Base-by-base conservation (phyloP, 768 basidiomycete genomes). In the Boletus rufocinnamomeus region DNA sequence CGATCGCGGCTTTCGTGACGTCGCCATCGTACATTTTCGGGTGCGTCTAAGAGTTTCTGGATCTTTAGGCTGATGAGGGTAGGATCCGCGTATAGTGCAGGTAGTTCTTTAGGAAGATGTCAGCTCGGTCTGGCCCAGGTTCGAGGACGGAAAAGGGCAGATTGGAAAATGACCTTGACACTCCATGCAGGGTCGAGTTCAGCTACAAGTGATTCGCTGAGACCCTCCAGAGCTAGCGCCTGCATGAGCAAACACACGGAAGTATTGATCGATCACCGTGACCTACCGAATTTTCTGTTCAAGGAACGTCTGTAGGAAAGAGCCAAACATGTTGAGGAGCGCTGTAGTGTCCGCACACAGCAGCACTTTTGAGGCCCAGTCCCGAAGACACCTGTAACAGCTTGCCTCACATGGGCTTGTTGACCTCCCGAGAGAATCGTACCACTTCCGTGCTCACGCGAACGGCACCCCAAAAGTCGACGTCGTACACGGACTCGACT, bases 61-160 rank as follows among this genome's bases (percentile, higher is more conserved):
- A 13, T n/a, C 48, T 49, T 17, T n/a, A 19, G 6, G 11, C 40
- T 6, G 45, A 4, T 2, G 61, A 43, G 19, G 6, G 19, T 1
- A 38, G 32, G 11, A 27, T 60, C 40, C 0, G 46, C 16, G 44
- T 60, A 66, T 40, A 58, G n/a, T 41, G 19, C n/a, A 4, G 49
- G 21, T 43, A 28, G 19, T 57, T 61, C 2, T 28, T 51, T 6
- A 54, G 49, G 14, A 3, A 9, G 6, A 57, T 37, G 4, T 48
- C 43, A 8, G 41, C 14, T n/a, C 10, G 41, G n/a, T 43, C 4
- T 28, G 28, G 28, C 28, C 28, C 6, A 21, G 41, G 19, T 43
- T 43, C 21, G 21, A 44, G 38, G 38, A 30, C 30, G 30, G 30
- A 30, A 30, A 9, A 30, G 3, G 30, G 30, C 19, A 14, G 21